These are phyloP conservation scores for Beauveria sp. DNA, from an alignment of 2,329 filamentous ascomycete genomes.

Conservation along the genomic window DNA sequence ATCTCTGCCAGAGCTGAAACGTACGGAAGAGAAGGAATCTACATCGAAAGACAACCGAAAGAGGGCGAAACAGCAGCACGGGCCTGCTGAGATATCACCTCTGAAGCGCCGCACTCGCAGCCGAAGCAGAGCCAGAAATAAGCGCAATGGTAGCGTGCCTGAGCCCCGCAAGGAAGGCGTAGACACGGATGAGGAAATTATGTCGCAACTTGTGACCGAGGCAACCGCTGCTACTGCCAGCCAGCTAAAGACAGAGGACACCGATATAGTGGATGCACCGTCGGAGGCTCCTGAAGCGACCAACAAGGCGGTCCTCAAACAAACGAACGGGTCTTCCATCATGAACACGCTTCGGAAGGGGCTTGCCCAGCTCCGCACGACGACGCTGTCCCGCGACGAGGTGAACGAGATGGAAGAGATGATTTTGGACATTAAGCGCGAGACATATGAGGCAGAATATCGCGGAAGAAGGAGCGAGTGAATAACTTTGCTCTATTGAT, in stretches of 20 bases:
- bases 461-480: constrained; percentile 35
- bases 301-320: constrained; percentile 2
- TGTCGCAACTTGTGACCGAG: constrained; percentile 34
- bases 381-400: constrained; percentile 55
- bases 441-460: constrained; percentile 63
- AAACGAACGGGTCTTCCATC: constrained; percentile 16
- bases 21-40: background rate
- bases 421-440: constrained; percentile 69
- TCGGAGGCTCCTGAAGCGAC: background rate
- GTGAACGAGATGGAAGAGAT: constrained; percentile 68
- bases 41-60: background rate
- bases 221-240: constrained; percentile 30
- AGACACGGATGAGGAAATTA: constrained; percentile 33
- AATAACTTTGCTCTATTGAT: background rate
- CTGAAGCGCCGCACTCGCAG: constrained; percentile 1
- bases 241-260: constrained; percentile 19
- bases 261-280: constrained; percentile 15
- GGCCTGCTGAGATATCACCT: background rate
- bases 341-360: constrained; percentile 26
- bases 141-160: background rate
- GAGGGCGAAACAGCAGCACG: background rate
- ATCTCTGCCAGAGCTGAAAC: constrained; percentile 6
- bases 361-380: constrained; percentile 50
- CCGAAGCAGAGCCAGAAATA: background rate
- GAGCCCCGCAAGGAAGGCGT: constrained; percentile 16